Conservation (phyloP, 805 yeast species). For the Teunomyces cretensis region DNA sequence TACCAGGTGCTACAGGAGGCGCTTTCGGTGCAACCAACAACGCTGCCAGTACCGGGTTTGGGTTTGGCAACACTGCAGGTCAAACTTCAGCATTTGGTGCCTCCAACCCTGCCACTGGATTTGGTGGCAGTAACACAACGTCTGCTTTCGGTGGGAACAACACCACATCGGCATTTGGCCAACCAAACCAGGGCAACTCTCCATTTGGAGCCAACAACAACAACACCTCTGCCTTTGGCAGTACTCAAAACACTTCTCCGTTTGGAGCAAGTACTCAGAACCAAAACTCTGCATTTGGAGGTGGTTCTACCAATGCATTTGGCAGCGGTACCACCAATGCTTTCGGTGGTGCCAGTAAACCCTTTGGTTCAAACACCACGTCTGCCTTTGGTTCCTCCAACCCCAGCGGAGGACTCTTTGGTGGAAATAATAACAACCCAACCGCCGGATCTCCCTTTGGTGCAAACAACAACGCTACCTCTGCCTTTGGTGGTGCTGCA, state of each 20-base stretch:
- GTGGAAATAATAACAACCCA: conserved; percentile 22
- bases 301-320: conserved; percentile 19
- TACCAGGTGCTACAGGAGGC: conserved; percentile 13
- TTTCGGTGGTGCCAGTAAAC: conserved; percentile 3
- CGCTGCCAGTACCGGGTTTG: conserved; percentile 8
- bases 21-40: conserved; percentile 26
- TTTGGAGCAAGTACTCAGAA: conserved; percentile 24
- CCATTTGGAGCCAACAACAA: conserved; percentile 20
- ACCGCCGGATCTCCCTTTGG: conserved; percentile 24
- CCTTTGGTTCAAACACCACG: conserved; percentile 22
- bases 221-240: conserved; percentile 27
- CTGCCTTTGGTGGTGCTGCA: conserved; percentile 22
- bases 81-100: conserved; percentile 15
- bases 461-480: conserved; percentile 9
- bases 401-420: conserved; percentile 36
- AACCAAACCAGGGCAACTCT: conserved; percentile 13
- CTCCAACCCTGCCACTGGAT: conserved; percentile 18
- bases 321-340: conserved; percentile 13
- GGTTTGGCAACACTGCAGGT: conserved; percentile 28
- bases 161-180: conserved; percentile 24
- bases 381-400: conserved; percentile 15
- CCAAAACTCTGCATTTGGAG: conserved; percentile 43
- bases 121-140: conserved; percentile 18
- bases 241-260: conserved; percentile 25
- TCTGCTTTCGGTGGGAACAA: conserved; percentile 16